Evolutionary conservation across 2,329 filamentous ascomycete genomes (phyloP).

Genomic region (Calonectria leucothoes): DNA sequence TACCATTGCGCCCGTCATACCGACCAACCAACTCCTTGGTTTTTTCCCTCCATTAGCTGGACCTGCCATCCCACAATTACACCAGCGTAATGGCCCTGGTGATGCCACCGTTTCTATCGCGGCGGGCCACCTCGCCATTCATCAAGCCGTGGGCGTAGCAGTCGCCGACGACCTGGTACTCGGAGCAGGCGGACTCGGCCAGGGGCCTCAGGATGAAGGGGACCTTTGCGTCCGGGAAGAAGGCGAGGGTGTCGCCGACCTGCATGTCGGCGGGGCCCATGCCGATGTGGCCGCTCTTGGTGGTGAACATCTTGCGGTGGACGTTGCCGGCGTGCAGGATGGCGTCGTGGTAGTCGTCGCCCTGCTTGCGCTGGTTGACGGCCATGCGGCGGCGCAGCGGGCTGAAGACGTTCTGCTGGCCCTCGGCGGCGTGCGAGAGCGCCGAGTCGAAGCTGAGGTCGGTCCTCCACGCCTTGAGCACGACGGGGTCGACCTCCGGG

Average conservation of each 20-base stretch:
- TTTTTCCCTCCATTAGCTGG: background rate
- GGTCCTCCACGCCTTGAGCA: constrained; percentile 1
- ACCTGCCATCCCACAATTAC: background rate
- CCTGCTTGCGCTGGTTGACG: background rate
- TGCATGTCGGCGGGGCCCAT: background rate
- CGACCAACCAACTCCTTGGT: background rate
- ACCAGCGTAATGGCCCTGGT: constrained; percentile 1
- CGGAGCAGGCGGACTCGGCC: background rate
- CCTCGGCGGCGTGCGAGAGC: background rate
- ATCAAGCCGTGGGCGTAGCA: constrained; percentile 16
- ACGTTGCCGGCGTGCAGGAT: constrained; percentile 3
- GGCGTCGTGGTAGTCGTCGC: background rate
- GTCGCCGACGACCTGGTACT: background rate
- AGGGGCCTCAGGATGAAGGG: constrained; percentile 6
- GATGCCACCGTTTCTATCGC: background rate
- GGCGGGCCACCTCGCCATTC: constrained; percentile 6
- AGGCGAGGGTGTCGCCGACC: background rate
- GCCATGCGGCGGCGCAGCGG: background rate
- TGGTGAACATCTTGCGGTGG: constrained; percentile 8
- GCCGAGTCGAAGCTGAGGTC: background rate
- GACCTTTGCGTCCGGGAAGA: constrained; percentile 2
- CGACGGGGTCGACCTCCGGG: background rate
- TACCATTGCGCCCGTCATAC: background rate
- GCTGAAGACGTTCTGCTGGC: background rate
- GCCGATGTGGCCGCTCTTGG: constrained; percentile 12